These are phyloP conservation scores for Penicillium odoratum DNA, from an alignment of 495 filamentous ascomycete genomes.

Conservation along the genomic window DNA sequence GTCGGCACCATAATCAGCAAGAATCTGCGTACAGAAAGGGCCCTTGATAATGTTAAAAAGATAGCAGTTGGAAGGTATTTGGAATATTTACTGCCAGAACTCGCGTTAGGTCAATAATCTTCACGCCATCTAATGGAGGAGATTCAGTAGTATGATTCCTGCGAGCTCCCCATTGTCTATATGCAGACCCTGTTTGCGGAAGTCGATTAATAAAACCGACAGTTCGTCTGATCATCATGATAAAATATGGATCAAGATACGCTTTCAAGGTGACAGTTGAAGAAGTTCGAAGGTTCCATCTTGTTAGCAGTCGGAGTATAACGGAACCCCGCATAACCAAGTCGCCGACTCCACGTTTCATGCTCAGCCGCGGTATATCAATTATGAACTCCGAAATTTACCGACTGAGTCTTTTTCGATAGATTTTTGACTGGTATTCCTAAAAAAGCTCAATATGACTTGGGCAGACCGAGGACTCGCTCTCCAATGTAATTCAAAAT, in stretches of 20 bases:
- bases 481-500: slow-evolving; percentile 72
- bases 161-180: neutral
- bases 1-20: slow-evolving; percentile 88
- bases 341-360: neutral
- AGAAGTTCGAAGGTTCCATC: no score
- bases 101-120: slow-evolving; percentile 84
- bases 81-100: slow-evolving; percentile 69
- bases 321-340: neutral
- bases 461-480: slow-evolving; percentile 54
- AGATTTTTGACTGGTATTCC: no score
- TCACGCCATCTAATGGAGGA: slow-evolving; percentile 66
- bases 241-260: neutral
- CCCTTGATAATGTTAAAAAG: slow-evolving; percentile 13
- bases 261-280: no score
- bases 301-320: neutral
- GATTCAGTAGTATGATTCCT: neutral
- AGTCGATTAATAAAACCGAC: neutral
- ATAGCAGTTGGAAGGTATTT: neutral
- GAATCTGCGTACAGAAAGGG: slow-evolving; percentile 91
- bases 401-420: neutral
- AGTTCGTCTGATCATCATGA: neutral
- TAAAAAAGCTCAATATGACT: slow-evolving; percentile 42
- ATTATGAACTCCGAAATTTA: neutral
- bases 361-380: neutral
- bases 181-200: neutral